Percentiles rank a stretch among this genome's conserved stretches.
phyloP scores from a whole-genome alignment of 257 asterid genomes.

The Fraxinus cuspidata region DNA sequence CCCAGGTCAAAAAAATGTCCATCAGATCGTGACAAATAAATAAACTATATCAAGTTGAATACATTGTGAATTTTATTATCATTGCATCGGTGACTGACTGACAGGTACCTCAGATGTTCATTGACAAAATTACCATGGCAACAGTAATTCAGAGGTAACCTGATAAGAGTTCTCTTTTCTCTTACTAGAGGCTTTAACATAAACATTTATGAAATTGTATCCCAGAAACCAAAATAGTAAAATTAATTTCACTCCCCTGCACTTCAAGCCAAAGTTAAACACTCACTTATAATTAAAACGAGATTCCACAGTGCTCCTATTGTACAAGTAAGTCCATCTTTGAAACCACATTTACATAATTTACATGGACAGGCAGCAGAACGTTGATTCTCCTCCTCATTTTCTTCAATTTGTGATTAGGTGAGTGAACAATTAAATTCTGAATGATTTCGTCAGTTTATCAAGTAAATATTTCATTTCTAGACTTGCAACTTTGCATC shows the following conservation, averaged over 20 bases:
- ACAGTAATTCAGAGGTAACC: background rate
- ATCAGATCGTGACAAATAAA: constrained; percentile 13
- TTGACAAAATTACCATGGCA: background rate
- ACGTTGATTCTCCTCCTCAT: background rate
- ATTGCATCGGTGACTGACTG: background rate
- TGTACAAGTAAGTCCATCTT: background rate
- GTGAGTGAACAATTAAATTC: background rate
- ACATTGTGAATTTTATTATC: background rate
- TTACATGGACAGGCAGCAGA: background rate
- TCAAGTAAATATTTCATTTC: background rate
- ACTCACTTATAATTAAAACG: background rate
- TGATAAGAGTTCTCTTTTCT: background rate
- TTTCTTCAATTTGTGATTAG: background rate
- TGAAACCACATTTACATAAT: background rate
- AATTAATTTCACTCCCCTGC: background rate
- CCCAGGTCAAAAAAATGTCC: constrained; percentile 8
- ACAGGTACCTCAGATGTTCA: background rate
- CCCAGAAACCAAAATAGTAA: background rate
- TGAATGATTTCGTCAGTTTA: background rate
- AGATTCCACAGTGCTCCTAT: background rate
- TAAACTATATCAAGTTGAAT: constrained; percentile 9
- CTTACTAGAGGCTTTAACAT: background rate
- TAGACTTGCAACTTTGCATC: background rate
- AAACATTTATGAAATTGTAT: background rate
- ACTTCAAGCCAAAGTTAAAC: background rate